Evolutionary conservation across 768 basidiomycete genomes (phyloP), one percentile per base, ranked within the genome.

Genomic region (Agrocybe pediades): DNA sequence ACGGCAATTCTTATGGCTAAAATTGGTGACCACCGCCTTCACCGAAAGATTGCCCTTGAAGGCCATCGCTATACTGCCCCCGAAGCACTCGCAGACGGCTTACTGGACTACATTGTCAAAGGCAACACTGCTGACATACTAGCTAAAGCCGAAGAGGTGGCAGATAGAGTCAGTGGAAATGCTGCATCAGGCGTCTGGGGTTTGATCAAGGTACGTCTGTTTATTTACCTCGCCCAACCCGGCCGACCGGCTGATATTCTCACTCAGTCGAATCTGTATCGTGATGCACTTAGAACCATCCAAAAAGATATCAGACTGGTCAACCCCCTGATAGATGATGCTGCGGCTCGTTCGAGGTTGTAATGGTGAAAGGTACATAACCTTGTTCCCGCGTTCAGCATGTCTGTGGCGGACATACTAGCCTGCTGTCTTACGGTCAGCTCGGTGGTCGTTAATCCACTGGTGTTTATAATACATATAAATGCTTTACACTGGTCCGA

Each of bases 41-140:
- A 84, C 7, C 85, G 91, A 46, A 87, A 89, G 62, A 84, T 93
- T 40, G 83, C 85, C 11, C 74, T 95, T 2, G 90, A 92, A 60
- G 94, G 90, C 0, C 80, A 91, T 61, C 80, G 88, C 39, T 95
- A 90, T 66, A 84, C 87, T 0, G 83, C 92, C 1, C 52, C 71
- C 6, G 92, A 95, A 63, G 86, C 90, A 2, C 73, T 86, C 7
- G 69, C 77, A 17, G 76, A 74, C 17, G 88, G 88, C 3, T 69
- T 94, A 11, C 69, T 95, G 17, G 94, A 95, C 66, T 73, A 85
- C 52, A 62, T 92, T 27, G 85, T 86, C 4, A 74, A 75, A 17
- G 84, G 84, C 0, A 82, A 82, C 24, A 87, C 85, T 11, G 72
- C 72, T 16, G 78, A 73, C 30, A 77, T 94, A 4, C 62, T 92